Conservation (phyloP, 257 asterid species). For the Dorcoceras hygrometricum region DNA sequence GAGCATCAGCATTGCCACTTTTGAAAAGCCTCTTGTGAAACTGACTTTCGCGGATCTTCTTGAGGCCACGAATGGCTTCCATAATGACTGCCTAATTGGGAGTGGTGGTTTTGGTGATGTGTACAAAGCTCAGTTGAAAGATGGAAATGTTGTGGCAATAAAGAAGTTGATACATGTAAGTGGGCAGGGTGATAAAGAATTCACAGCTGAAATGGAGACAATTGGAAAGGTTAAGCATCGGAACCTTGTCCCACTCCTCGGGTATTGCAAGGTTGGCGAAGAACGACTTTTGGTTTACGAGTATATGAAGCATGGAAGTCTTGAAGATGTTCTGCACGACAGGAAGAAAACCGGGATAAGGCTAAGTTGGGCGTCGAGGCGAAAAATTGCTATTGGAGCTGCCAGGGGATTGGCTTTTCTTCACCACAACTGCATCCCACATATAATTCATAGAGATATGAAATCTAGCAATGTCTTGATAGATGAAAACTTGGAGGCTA, state of each 20-base stretch:
- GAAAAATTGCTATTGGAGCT: conserved; percentile 81
- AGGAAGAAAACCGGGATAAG: conserved; percentile 57
- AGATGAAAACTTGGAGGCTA: conserved; percentile 77
- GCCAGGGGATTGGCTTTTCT: conserved; percentile 89
- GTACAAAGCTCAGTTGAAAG: conserved; percentile 78
- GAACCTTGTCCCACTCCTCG: conserved; percentile 79
- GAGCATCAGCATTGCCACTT: conserved; percentile 72
- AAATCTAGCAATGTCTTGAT: conserved; percentile 90
- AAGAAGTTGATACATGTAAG: conserved; percentile 82
- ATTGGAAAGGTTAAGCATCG: conserved; percentile 89
- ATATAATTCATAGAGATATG: conserved; percentile 91
- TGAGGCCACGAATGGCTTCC: conserved; percentile 84
- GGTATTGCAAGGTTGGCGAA: conserved; percentile 83
- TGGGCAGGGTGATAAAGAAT: conserved; percentile 89
- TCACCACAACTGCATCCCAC: conserved; percentile 87
- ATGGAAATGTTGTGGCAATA: conserved; percentile 80
- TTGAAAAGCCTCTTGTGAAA: conserved; percentile 80
- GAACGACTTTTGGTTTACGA: conserved; percentile 86
- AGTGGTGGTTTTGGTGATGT: conserved; percentile 98
- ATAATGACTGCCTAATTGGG: conserved; percentile 66
- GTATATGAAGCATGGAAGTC: conserved; percentile 89
- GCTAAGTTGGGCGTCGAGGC: conserved; percentile 71
- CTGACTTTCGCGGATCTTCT: conserved; percentile 91
- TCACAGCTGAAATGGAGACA: conserved; percentile 96
- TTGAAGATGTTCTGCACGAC: conserved; percentile 82